phyloP scores from a whole-genome alignment of 2,329 filamentous ascomycete genomes.

The Penicillium sp. region DNA sequence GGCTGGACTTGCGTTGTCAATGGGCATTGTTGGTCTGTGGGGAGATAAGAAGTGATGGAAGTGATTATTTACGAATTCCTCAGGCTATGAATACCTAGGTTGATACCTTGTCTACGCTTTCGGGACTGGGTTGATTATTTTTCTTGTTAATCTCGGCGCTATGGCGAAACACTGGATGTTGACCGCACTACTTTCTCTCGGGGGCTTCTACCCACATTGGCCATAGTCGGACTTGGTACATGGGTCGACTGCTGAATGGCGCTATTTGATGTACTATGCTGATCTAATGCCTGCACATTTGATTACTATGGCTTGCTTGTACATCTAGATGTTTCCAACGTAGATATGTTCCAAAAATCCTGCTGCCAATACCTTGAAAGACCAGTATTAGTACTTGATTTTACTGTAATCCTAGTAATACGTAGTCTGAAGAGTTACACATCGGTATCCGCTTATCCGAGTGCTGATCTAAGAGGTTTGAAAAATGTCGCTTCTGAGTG shows the following conservation, averaged over 20 bases:
- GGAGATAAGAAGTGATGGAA: slow-evolving; percentile 36
- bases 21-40: slow-evolving; percentile 52
- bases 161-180: slow-evolving; percentile 10
- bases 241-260: neutral
- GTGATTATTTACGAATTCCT: neutral
- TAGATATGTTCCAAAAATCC: neutral
- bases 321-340: neutral
- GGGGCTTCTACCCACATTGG: neutral
- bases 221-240: neutral
- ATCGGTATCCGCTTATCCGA: neutral
- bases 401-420: neutral
- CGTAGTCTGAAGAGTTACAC: neutral
- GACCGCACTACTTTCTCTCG: neutral
- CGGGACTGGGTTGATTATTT: neutral
- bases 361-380: neutral
- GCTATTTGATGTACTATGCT: neutral
- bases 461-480: neutral
- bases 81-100: neutral
- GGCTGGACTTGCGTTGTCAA: slow-evolving; percentile 44
- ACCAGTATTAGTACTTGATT: neutral
- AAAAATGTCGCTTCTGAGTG: neutral
- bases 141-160: neutral
- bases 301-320: neutral
- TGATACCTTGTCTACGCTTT: neutral
- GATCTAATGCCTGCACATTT: neutral